These are phyloP conservation scores for Chloropicon primus DNA, from an alignment of 139 green algal species.

Conservation along the genomic window DNA sequence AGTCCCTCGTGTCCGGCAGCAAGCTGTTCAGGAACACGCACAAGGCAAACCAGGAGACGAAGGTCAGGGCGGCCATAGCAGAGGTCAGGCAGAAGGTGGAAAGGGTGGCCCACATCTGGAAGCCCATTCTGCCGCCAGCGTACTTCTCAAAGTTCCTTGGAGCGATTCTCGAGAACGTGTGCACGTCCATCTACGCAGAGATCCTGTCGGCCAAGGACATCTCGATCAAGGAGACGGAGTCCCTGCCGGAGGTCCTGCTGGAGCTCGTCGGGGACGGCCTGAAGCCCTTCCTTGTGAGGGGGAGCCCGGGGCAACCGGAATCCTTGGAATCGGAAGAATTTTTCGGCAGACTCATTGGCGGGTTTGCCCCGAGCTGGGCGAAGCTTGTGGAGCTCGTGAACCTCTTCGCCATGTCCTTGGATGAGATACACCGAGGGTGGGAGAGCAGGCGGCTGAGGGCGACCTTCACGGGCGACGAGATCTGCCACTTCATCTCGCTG, in stretches of 20 bases:
- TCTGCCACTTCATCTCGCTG: neutral
- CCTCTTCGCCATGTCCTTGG: neutral
- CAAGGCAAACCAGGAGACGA: neutral
- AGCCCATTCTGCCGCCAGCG: neutral
- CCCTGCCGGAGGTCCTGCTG: neutral
- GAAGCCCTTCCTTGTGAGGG: neutral
- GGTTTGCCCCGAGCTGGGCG: neutral
- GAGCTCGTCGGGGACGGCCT: neutral
- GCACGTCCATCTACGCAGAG: neutral
- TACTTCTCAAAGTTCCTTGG: neutral
- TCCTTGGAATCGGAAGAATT: neutral
- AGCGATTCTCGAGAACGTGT: neutral
- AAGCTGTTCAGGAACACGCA: neutral
- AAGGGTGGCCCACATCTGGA: neutral
- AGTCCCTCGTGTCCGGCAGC: neutral
- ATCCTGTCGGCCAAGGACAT: neutral
- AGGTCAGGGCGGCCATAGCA: neutral
- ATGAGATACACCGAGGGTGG: neutral
- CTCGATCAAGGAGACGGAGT: neutral
- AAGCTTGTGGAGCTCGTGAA: neutral
- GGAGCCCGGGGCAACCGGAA: neutral
- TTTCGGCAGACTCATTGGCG: neutral
- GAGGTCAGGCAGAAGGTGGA: neutral
- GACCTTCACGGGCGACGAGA: neutral
- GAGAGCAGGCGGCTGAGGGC: neutral